Evolutionary conservation across 139 green algal genomes (phyloP).

Genomic region (Medakamo hakoo): DNA sequence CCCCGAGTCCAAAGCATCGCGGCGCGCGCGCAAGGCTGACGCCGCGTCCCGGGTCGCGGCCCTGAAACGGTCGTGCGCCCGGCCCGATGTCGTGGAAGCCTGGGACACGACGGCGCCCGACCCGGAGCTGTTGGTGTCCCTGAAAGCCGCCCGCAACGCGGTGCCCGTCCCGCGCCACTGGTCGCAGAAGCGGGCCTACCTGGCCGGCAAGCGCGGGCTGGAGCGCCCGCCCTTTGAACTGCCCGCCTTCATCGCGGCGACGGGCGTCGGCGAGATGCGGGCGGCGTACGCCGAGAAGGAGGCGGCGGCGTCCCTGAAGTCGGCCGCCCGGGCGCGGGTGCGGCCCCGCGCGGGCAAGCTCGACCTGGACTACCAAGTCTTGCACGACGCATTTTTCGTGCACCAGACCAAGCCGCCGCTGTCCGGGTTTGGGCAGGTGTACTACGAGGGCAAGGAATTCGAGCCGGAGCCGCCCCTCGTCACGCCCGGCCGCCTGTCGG

Average conservation of each 20-base stretch:
- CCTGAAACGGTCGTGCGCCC: conserved; percentile 35
- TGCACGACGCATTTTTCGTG: conserved; percentile 99
- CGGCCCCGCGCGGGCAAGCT: conserved; percentile 87
- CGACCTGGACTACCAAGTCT: conserved; percentile 94
- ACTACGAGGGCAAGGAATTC: conserved; percentile 93
- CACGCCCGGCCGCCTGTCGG: conserved; percentile 27
- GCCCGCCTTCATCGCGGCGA: conserved; percentile 91
- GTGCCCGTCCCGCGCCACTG: conserved; percentile 90
- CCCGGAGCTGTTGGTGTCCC: conserved; percentile 76
- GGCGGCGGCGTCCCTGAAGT: conserved; percentile 73
- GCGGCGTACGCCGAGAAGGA: conserved; percentile 76
- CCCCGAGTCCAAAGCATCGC: too few species aligned
- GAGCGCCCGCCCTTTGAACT: conserved; percentile 97
- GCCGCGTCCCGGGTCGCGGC: not conserved
- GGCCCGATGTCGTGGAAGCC: conserved; percentile 92
- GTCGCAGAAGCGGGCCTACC: conserved; percentile 86
- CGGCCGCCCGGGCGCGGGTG: conserved; percentile 48
- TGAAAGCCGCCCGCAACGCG: conserved; percentile 88
- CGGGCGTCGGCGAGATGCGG: conserved; percentile 88
- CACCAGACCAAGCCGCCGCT: conserved; percentile 89
- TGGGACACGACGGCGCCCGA: conserved; percentile 91
- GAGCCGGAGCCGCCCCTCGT: conserved; percentile 16
- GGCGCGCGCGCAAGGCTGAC: not conserved
- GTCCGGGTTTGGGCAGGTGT: conserved; percentile 71
- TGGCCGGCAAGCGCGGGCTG: conserved; percentile 92